Conservation (phyloP, 1,284 basidiomycete species). For the Ganoderma leucocontextum region DNA sequence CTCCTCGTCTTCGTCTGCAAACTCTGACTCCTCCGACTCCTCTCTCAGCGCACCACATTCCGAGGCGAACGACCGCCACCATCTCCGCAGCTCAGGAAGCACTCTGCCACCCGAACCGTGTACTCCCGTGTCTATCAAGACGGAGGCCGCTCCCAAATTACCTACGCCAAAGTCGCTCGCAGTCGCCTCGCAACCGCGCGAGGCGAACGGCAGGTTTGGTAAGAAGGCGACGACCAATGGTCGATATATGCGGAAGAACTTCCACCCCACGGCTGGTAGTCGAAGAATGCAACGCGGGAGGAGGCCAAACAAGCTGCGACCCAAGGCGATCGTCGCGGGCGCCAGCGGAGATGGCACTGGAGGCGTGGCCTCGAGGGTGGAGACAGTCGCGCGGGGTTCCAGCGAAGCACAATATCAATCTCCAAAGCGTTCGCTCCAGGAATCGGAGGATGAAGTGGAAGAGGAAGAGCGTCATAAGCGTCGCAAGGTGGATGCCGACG, state of each 20-base stretch:
- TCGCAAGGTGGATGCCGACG: slow-evolving; percentile 14
- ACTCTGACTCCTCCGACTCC: slow-evolving; percentile 21
- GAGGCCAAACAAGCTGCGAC: slow-evolving; percentile 42
- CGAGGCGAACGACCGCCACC: slow-evolving; percentile 15
- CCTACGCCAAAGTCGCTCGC: slow-evolving; percentile 55
- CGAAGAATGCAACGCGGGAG: slow-evolving; percentile 47
- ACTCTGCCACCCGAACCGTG: not conserved
- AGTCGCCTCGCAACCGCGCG: slow-evolving; percentile 58
- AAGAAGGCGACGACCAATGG: slow-evolving; percentile 63
- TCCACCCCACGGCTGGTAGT: slow-evolving; percentile 32
- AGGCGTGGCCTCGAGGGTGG: slow-evolving; percentile 10
- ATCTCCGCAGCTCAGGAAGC: slow-evolving; percentile 15
- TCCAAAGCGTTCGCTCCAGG: slow-evolving; percentile 18
- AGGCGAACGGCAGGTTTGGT: slow-evolving; percentile 58
- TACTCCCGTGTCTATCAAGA: slow-evolving; percentile 30
- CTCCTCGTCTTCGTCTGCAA: slow-evolving; percentile 25
- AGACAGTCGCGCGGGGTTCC: not conserved
- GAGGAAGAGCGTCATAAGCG: slow-evolving; percentile 25
- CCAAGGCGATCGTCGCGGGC: slow-evolving; percentile 49
- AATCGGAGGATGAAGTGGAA: slow-evolving; percentile 5
- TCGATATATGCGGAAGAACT: slow-evolving; percentile 50
- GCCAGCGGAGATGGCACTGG: slow-evolving; percentile 37
- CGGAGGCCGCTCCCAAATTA: slow-evolving; percentile 32
- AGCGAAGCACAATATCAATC: not conserved
- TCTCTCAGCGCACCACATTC: slow-evolving; percentile 18